phyloP scores from a whole-genome alignment of 257 asterid genomes.

The Gentiana macrophylla region DNA sequence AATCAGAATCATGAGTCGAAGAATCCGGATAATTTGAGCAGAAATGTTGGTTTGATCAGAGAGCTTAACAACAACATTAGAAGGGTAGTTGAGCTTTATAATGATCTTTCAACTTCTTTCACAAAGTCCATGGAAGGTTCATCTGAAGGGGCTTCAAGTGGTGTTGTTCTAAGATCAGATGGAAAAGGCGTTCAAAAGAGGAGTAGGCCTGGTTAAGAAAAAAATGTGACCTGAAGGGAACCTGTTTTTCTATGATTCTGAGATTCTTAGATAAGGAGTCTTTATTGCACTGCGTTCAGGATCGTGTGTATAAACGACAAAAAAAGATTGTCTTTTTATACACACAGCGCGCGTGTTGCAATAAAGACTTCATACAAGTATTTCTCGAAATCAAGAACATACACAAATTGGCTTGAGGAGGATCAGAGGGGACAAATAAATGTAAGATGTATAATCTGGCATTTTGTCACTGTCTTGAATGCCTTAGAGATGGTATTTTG shows the following conservation, averaged over 20 bases:
- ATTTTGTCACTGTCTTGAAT: slow-evolving; percentile 29
- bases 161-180: slow-evolving; percentile 43
- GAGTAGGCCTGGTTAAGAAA: slow-evolving; percentile 41
- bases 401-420: slow-evolving; percentile 6
- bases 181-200: slow-evolving; percentile 52
- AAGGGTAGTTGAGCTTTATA: slow-evolving; percentile 74
- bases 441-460: slow-evolving; percentile 4
- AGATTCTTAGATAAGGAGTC: no score
- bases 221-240: background rate
- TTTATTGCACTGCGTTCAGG: no score
- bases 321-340: no score
- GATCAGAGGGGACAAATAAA: background rate
- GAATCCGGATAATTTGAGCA: slow-evolving; percentile 63
- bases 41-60: slow-evolving; percentile 73
- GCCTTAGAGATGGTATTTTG: background rate
- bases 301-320: no score
- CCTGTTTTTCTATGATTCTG: background rate
- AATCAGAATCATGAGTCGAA: slow-evolving; percentile 89
- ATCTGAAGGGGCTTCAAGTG: slow-evolving; percentile 71
- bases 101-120: slow-evolving; percentile 65
- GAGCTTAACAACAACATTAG: slow-evolving; percentile 82
- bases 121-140: slow-evolving; percentile 54
- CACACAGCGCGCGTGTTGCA: no score
- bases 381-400: slow-evolving; percentile 1
- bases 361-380: no score